Percentiles rank a stretch among this genome's conserved stretches.
phyloP scores from a whole-genome alignment of 78 protist genomes.

The Pigoraptor vietnamica region DNA sequence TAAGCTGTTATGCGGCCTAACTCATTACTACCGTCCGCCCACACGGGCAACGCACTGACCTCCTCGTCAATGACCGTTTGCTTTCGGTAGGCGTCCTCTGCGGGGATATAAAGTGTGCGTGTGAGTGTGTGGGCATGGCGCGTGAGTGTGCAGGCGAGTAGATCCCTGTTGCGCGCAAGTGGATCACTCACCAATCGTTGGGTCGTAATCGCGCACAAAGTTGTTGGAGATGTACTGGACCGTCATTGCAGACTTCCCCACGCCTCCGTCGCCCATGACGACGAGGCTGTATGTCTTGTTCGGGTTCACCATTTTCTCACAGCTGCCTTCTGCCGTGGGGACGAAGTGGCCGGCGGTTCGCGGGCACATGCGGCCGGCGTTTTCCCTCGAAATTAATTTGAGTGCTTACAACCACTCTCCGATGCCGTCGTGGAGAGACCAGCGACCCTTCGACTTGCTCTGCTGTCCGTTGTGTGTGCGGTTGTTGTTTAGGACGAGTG shows the following conservation, averaged over 20 bases:
- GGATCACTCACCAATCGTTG: slow-evolving; percentile 9
- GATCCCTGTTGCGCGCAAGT: no score
- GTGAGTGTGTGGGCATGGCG: not conserved
- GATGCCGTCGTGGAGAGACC: no score
- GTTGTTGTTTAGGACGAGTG: no score
- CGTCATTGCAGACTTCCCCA: slow-evolving; percentile 31
- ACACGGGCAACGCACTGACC: not conserved
- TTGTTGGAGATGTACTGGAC: slow-evolving; percentile 28
- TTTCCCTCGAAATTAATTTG: no score
- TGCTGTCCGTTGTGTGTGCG: no score
- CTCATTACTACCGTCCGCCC: not conserved
- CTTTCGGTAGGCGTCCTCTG: slow-evolving; percentile 15
- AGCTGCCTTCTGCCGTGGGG: no score
- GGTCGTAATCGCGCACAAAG: slow-evolving; percentile 15
- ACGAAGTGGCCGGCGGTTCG: no score
- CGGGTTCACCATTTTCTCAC: not conserved
- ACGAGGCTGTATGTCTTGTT: not conserved
- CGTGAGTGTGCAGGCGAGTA: no score
- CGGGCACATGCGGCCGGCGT: no score
- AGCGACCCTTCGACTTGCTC: no score
- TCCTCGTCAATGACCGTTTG: not conserved
- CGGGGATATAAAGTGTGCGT: not conserved
- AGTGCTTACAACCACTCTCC: no score
- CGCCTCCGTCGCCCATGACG: slow-evolving; percentile 17
- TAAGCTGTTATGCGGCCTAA: not conserved